Percentiles rank a stretch among this genome's conserved stretches.
These are phyloP conservation scores for Musa acuminata DNA, from an alignment of 176 grass and related monocot species.

Conservation along the genomic window DNA sequence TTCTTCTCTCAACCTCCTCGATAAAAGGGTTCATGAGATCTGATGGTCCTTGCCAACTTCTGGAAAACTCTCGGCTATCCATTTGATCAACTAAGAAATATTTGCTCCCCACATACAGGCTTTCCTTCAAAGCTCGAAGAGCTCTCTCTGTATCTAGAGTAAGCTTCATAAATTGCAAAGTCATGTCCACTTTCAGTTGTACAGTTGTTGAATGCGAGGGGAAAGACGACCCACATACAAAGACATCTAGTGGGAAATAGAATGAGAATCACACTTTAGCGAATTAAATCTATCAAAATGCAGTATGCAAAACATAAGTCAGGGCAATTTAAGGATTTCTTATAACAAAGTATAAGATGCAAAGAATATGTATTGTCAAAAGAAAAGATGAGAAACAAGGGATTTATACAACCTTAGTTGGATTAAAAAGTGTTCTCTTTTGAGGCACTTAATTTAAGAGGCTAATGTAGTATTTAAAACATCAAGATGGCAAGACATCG, in stretches of 20 bases:
- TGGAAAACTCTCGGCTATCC: conserved; percentile 30
- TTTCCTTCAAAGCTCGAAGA: conserved; percentile 23
- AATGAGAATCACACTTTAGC: neutral
- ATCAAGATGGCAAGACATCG: neutral
- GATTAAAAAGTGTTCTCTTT: neutral
- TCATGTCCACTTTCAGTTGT: conserved; percentile 41
- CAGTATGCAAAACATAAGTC: neutral
- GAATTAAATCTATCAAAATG: neutral
- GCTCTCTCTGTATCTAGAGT: conserved; percentile 38
- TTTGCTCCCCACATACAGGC: conserved; percentile 33
- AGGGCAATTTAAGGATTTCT: neutral
- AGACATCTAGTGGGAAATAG: conserved; percentile 39
- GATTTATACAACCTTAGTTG: neutral
- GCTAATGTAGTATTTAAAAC: neutral
- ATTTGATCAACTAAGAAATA: conserved; percentile 58
- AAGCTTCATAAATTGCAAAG: conserved; percentile 46
- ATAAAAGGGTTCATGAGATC: conserved; percentile 14
- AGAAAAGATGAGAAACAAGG: neutral
- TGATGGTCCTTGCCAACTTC: conserved; percentile 23
- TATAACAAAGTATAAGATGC: neutral
- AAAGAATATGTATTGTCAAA: neutral
- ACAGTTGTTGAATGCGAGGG: conserved; percentile 22
- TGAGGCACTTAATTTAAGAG: neutral
- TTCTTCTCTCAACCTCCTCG: conserved; percentile 22
- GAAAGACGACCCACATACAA: conserved; percentile 44